Evolutionary conservation across 2,329 filamentous ascomycete species (phyloP), one percentile per base, ranked within the genome.

Genomic region (Daldinia sp.): DNA sequence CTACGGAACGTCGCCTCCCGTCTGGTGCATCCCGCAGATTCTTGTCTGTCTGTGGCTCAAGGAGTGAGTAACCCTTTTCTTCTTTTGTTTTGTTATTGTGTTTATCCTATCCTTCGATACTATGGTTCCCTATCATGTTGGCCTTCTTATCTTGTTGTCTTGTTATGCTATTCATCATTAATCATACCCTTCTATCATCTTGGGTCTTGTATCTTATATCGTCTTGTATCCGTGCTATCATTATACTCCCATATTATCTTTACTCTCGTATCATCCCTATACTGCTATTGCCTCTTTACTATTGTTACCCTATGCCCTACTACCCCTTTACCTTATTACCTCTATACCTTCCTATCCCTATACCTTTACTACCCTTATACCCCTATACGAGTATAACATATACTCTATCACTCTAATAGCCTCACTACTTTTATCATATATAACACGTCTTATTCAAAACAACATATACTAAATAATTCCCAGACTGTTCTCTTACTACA

Each of bases 1-100:
- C 62, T 35, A 63, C 15, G 62, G 63, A 12, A 44, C 13, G 20
- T 58, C 15, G 44, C 18, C 10, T 18, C n/a, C 53, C 6, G 9
- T 58, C 30, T 53, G 57, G 56, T 48, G 13, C 2, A 20, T 46
- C 15, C 4, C 18, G 1, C 42, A 51, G 6, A 1, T 58, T 6
- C 12, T 61, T 7, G 1, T 57, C 4, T 37, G 18, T 15, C 6
- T 20, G 42, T 12, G 6, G 1, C 1, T 63, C 41, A 53, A 39
- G 30, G 3, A 5, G 63, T 69, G 63, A 62, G 67, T 61, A 23
- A 48, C 1, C 6, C 13, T 48, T 23, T 33, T 56, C 9, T 42
- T 55, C 46, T 23, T 18, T 41, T 33, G 28, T 39, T 33, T 5
- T 33, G 41, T 26, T 33, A 13, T 33, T 20, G 6, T 12, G 15